Evolutionary conservation across 1,284 basidiomycete genomes (phyloP), one percentile per base, ranked within the genome.

Genomic region (Volvariella surrecta): DNA sequence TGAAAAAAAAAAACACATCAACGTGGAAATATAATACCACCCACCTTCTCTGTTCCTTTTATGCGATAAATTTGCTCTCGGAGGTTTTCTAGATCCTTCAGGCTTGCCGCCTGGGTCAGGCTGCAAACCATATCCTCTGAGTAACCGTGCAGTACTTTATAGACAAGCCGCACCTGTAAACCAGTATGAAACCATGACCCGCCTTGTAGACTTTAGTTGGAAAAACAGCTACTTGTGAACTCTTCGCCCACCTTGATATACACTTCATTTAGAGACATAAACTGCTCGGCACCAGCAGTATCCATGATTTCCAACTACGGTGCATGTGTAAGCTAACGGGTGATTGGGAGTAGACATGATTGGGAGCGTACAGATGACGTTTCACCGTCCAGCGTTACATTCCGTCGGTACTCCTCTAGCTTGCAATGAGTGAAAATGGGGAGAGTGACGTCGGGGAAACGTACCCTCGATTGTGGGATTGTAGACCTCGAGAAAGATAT

Each of bases 241-340:
- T 31, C 10, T 40, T 17, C 11, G 21, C 39, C 13, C 50, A 83
- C 84, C 71, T 82, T 81, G 57, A 89, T 85, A 56, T 87, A 88
- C 7, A 82, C 68, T 60, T 89, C 87, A 52, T 84, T 87, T 44
- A 88, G 63, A 16, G 81, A 79, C 10, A 70, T 84, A 57, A 89
- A 89, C 58, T 89, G 90, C 56, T 89, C 89, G n/a, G 83, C 82
- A 9, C 91, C 90, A 15, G 91, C 91, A 10, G 91, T 94, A 58
- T 94, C 91, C 44, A 92, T 62, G 31, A 94, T 81, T 57, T 94
- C 88, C 45, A 92, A 76, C 81, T 87, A 58, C 6, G 11, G 24
- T 11, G 24, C 6, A 28, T 28, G 11, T 28, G 24, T 6, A 28
- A 28, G 6, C 24, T 21, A 48, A 41, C 35, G 40, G 40, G 45